phyloP scores from a whole-genome alignment of 164 flowering plant species.

The Stephania cephalantha region DNA sequence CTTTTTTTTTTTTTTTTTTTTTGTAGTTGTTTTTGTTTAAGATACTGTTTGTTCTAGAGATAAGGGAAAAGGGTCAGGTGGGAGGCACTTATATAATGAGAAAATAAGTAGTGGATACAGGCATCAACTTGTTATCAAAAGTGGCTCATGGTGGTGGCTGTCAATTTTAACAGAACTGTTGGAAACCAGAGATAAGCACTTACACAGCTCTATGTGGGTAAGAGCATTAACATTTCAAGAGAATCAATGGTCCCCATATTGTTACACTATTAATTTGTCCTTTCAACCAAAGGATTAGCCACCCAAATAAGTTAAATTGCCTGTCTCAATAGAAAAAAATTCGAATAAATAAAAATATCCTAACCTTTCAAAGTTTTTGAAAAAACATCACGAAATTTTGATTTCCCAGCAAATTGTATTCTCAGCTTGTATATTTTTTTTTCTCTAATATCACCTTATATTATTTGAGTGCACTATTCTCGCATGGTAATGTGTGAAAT shows the following conservation, averaged over 20 bases:
- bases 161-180: constrained; percentile 13
- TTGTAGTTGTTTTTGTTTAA: no score
- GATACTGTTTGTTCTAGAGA: neutral
- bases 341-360: no score
- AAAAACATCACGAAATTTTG: no score
- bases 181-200: constrained; percentile 23
- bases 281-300: constrained; percentile 13
- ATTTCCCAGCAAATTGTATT: no score
- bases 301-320: constrained; percentile 4
- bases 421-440: no score
- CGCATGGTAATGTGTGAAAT: no score
- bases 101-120: constrained; percentile 6
- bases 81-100: neutral
- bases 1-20: neutral
- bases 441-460: no score
- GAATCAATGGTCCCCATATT: neutral
- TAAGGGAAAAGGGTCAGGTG: neutral
- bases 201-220: constrained; percentile 5
- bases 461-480: no score
- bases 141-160: constrained; percentile 7
- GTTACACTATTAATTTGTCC: neutral
- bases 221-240: constrained; percentile 5
- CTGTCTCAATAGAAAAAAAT: no score
- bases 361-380: no score
- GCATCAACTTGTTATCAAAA: neutral